Evolutionary conservation across 768 basidiomycete genomes (phyloP), one percentile per base, ranked within the genome.

Genomic region (Gyrodon lividus): DNA sequence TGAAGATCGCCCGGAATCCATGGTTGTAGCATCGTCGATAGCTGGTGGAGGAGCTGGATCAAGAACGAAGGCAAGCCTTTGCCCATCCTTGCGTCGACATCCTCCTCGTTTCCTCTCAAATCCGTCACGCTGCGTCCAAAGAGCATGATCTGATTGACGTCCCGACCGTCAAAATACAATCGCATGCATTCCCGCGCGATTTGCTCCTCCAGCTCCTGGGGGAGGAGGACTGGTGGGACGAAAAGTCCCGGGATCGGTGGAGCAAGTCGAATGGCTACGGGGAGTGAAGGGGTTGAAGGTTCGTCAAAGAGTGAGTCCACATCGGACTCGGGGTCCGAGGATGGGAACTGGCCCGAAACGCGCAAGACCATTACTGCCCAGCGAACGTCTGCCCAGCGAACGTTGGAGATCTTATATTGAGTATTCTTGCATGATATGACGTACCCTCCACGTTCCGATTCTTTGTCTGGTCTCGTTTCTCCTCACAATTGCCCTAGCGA

Each of bases 131-230:
- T 59, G 34, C 84, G 79, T 39, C 83, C 83, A 61, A 96, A 96
- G 16, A 96, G 77, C 92, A 95, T 94, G 46, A 87, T 79, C 67
- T 95, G 92, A 62, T 96, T 90, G 42, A 81, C 73, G 38, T 70
- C 56, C 22, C 68, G 70, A 10, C 64, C 64, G 9, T 59, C 61
- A 61, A 87, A 88, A 65, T 86, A 89, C 8, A 74, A 75, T 2
- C 68, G 60, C 66, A 81, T 74, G 66, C 86, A 87, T 46, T 79
- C 79, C 10, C 66, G 62, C 44, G 74, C 62, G 28, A 84, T 70
- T 0, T 72, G 63, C 19, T 80, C 70, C 4, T 81, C 80, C 9
- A 87, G 67, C 34, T 78, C 78, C 17, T 64, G 54, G 4, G 85
- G 74, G 7, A 91, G 63, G 7, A 69, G 67, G 14, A 83, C 51